Percentiles rank a stretch among this genome's conserved stretches.
These are phyloP conservation scores for Emericellopsis cladophorae DNA, from an alignment of 2,329 filamentous ascomycete species.

Conservation along the genomic window DNA sequence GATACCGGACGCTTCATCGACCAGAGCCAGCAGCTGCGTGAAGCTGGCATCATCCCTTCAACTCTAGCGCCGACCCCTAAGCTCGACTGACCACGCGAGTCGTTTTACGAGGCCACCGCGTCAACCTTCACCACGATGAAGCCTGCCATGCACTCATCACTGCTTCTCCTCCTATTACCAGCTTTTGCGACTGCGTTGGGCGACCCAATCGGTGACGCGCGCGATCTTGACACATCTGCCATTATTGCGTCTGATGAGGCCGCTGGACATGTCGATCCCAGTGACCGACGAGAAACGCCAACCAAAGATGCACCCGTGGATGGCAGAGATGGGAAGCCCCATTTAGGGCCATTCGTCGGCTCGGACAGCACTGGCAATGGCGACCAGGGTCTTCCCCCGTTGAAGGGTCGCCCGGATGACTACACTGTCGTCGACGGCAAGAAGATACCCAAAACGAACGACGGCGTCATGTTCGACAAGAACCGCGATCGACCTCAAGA, in stretches of 20 bases:
- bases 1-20: too few species aligned
- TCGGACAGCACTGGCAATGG: constrained; percentile 24
- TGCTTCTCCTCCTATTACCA: constrained; percentile 49
- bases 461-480: constrained; percentile 91
- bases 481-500: constrained; percentile 63
- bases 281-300: constrained; percentile 22
- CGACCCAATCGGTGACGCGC: constrained; percentile 8
- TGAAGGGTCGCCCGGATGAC: constrained; percentile 38
- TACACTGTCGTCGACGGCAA: constrained; percentile 43
- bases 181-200: constrained; percentile 26
- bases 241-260: constrained; percentile 13
- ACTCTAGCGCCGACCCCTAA: not conserved
- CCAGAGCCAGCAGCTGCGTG: too few species aligned
- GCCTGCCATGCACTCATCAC: constrained; percentile 38
- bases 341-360: constrained; percentile 70
- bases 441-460: constrained; percentile 49
- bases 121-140: constrained; percentile 36
- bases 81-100: too few species aligned
- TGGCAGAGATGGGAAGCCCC: constrained; percentile 86
- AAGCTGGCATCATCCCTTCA: too few species aligned
- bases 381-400: constrained; percentile 24
- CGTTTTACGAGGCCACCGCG: too few species aligned
- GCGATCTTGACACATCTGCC: constrained; percentile 7
- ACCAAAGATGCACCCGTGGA: constrained; percentile 79
- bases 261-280: constrained; percentile 13